Conservation (phyloP, 331 rosid genomes). For the Spiraea crenata region DNA sequence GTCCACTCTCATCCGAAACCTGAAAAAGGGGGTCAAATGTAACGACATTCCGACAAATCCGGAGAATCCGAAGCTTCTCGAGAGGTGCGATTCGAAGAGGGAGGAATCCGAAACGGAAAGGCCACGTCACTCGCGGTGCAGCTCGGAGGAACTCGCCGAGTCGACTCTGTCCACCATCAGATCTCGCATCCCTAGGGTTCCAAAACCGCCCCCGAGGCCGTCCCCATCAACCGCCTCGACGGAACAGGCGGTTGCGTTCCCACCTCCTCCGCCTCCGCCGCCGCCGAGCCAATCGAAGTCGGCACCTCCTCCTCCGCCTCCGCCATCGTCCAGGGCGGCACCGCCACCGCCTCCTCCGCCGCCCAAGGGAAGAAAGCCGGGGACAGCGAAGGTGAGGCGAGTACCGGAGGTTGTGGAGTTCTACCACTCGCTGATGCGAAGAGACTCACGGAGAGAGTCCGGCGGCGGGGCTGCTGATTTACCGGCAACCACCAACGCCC, state of each 20-base stretch:
- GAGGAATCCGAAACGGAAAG: slow-evolving; percentile 54
- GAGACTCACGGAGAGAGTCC: slow-evolving; percentile 74
- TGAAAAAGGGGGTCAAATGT: slow-evolving; percentile 46
- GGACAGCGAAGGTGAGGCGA: slow-evolving; percentile 67
- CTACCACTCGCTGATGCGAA: slow-evolving; percentile 90
- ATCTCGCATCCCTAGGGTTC: slow-evolving; percentile 84
- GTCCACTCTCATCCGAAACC: slow-evolving; percentile 52
- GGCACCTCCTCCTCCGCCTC: slow-evolving; percentile 37
- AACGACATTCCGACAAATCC: slow-evolving; percentile 29
- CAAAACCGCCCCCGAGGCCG: slow-evolving; percentile 90
- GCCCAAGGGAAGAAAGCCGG: slow-evolving; percentile 39
- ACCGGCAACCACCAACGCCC: slow-evolving; percentile 65
- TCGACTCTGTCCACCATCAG: slow-evolving; percentile 43
- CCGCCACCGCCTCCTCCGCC: slow-evolving; percentile 84
- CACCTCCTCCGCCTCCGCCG: slow-evolving; percentile 39
- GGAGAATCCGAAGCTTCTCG: slow-evolving; percentile 41
- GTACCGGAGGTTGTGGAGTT: slow-evolving; percentile 97
- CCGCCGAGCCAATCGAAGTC: background rate
- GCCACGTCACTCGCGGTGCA: slow-evolving; percentile 56
- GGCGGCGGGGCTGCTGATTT: slow-evolving; percentile 42
- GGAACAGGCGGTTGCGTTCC: slow-evolving; percentile 32
- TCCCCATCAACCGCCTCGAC: slow-evolving; percentile 25
- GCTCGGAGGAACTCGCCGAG: slow-evolving; percentile 88
- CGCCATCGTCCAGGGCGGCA: slow-evolving; percentile 28
- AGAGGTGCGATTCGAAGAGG: slow-evolving; percentile 48